phyloP scores from a whole-genome alignment of 805 yeast species.

The Barnettozyma populi region DNA sequence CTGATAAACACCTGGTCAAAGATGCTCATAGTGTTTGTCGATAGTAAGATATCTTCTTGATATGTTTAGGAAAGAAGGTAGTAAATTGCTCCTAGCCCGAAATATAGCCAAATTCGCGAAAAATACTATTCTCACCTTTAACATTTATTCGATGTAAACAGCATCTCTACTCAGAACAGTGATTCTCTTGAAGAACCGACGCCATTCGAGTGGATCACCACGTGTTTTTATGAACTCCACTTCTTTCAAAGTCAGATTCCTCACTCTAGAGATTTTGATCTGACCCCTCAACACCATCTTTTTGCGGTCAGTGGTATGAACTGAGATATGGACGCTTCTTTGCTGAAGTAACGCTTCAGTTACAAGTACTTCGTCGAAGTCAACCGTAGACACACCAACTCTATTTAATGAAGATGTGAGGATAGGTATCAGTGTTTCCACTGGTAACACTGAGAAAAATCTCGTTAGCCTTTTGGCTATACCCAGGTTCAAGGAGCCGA shows the following conservation, averaged over 20 bases:
- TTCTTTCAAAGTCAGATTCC: slow-evolving; percentile 36
- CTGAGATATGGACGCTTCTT: slow-evolving; percentile 16
- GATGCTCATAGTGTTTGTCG: slow-evolving; percentile 6
- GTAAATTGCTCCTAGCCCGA: neutral
- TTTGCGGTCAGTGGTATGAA: slow-evolving; percentile 40
- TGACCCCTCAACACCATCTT: slow-evolving; percentile 42
- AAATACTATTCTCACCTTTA: neutral
- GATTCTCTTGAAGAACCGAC: slow-evolving; percentile 55
- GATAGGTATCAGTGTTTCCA: slow-evolving; percentile 38
- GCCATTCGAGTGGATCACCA: slow-evolving; percentile 74
- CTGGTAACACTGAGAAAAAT: slow-evolving; percentile 41
- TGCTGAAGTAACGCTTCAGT: slow-evolving; percentile 9
- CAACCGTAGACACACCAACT: slow-evolving; percentile 32
- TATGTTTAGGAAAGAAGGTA: neutral
- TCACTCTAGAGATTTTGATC: slow-evolving; percentile 37
- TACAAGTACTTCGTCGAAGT: slow-evolving; percentile 11
- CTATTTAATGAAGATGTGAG: slow-evolving; percentile 38
- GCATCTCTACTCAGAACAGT: slow-evolving; percentile 54
- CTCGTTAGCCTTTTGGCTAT: slow-evolving; percentile 44
- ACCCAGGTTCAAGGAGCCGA: slow-evolving; percentile 12
- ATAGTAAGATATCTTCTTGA: neutral
- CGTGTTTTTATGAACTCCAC: slow-evolving; percentile 49
- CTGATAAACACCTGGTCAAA: slow-evolving; percentile 19
- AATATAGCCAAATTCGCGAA: neutral
- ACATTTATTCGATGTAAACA: slow-evolving; percentile 34